Evolutionary conservation across 2,329 filamentous ascomycete genomes (phyloP).

Genomic region (Aureobasidium pullulans): DNA sequence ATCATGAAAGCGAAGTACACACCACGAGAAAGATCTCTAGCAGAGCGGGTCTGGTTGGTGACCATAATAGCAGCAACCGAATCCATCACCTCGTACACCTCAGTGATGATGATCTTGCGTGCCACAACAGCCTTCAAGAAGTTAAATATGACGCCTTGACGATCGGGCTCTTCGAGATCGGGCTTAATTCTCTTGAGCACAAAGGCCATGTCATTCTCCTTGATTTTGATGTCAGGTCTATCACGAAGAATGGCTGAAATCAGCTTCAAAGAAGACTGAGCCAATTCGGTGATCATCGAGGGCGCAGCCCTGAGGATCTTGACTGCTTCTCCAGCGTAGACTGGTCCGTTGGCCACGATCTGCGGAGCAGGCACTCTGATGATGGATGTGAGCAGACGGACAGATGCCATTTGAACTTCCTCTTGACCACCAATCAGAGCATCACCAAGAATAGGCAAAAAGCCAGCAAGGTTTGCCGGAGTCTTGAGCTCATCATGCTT

Average conservation of each 20-base stretch:
- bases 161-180: slow-evolving; percentile 85
- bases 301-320: slow-evolving; percentile 70
- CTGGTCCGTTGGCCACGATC: slow-evolving; percentile 61
- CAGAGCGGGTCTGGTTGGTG: slow-evolving; percentile 83
- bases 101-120: slow-evolving; percentile 74
- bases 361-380: slow-evolving; percentile 72
- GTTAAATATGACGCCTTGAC: slow-evolving; percentile 89
- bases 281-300: slow-evolving; percentile 72
- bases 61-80: slow-evolving; percentile 89
- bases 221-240: slow-evolving; percentile 65
- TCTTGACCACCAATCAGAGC: slow-evolving; percentile 77
- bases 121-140: slow-evolving; percentile 84
- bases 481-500: slow-evolving; percentile 79
- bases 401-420: slow-evolving; percentile 82
- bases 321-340: slow-evolving; percentile 79
- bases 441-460: slow-evolving; percentile 84
- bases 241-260: slow-evolving; percentile 80
- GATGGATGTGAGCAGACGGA: slow-evolving; percentile 77
- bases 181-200: slow-evolving; percentile 74
- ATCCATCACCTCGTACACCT: slow-evolving; percentile 87
- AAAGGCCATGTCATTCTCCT: slow-evolving; percentile 74
- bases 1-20: slow-evolving; percentile 91
- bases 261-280: slow-evolving; percentile 83
- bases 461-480: slow-evolving; percentile 70
- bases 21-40: slow-evolving; percentile 77